Evolutionary conservation across 1,284 basidiomycete species (phyloP), one percentile per base, ranked within the genome.

Genomic region (Amylostereum chailletii): DNA sequence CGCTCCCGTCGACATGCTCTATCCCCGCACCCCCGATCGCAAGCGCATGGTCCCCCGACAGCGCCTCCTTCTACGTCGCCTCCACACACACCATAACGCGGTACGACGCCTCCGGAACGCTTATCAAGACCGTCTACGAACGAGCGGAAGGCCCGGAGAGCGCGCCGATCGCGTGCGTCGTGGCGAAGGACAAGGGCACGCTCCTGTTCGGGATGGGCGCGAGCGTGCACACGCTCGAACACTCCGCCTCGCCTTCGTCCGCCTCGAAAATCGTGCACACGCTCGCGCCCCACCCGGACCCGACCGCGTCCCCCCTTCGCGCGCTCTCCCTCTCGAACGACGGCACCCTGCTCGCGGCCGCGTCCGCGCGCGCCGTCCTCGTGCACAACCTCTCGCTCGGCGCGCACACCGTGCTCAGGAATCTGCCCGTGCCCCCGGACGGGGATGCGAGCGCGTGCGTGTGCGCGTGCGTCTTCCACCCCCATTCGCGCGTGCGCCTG

Each of bases 161-260:
- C 34, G 60, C 63, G 27, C 46, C 57, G 0, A 66, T 77, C 30
- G 60, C 69, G 1, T 66, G 71, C 46, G 59, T 84, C 7, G 59
- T 69, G 7, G 66, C 64, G 47, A 77, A 72, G 58, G 73, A 76
- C 52, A 73, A 69, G 42, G 65, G 64, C 11, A 71, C 65, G 2
- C 55, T 83, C 46, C 68, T 82, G 49, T 75, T 77, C 53, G 70
- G 69, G 41, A 62, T 63, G 30, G 71, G 62, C 9, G 65, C 78
- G 56, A 72, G 72, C 44, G 75, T 90, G 49, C 74, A 83, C 60
- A 64, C 86, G 38, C 72, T 90, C 49, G 78, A 85, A 53, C 56
- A 57, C 39, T 57, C 56, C 7, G 51, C 56, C 32, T 56, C 55
- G 11, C 34, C 43, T 3, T 77, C 72, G 29, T 58, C 67, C n/a